These are phyloP conservation scores for Diaporthe sp. DNA, from an alignment of 2,329 filamentous ascomycete species.

Conservation along the genomic window DNA sequence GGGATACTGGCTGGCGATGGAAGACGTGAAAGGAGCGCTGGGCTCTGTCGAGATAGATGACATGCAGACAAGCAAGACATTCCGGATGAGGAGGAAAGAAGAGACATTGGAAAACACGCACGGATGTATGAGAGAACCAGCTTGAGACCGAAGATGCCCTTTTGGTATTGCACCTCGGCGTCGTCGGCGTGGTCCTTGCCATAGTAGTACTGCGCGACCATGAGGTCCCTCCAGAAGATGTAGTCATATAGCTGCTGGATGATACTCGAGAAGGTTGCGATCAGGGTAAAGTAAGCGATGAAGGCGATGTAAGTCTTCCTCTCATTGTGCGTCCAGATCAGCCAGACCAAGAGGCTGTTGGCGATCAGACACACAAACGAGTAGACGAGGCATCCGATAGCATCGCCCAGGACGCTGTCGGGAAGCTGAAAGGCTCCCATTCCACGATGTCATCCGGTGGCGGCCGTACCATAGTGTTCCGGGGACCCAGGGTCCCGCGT, in stretches of 20 bases:
- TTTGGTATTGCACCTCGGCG: conserved; percentile 32
- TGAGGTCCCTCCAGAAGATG: conserved; percentile 28
- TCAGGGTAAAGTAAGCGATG: conserved; percentile 33
- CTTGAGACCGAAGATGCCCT: conserved; percentile 32
- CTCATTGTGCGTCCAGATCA: conserved; percentile 32
- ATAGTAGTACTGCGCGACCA: conserved; percentile 28
- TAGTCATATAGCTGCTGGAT: conserved; percentile 33
- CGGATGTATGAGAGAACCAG: conserved; percentile 29
- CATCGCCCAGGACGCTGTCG: conserved; percentile 32
- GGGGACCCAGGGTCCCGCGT: conserved; percentile 14
- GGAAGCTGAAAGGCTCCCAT: conserved; percentile 36
- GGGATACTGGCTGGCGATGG: background rate
- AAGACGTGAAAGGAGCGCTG: background rate
- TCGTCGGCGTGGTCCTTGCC: conserved; percentile 23
- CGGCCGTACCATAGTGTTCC: conserved; percentile 20
- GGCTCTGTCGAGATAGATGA: too few species aligned
- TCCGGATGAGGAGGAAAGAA: background rate
- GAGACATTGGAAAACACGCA: background rate
- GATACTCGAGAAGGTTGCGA: conserved; percentile 28
- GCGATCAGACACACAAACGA: conserved; percentile 28
- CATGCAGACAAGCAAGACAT: background rate
- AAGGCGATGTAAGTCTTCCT: conserved; percentile 33
- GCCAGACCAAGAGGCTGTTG: conserved; percentile 29
- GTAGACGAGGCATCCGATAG: conserved; percentile 30
- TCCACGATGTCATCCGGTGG: conserved; percentile 30